Base-by-base conservation (phyloP, 495 filamentous ascomycete species). In the Pyrenula aspistea region DNA sequence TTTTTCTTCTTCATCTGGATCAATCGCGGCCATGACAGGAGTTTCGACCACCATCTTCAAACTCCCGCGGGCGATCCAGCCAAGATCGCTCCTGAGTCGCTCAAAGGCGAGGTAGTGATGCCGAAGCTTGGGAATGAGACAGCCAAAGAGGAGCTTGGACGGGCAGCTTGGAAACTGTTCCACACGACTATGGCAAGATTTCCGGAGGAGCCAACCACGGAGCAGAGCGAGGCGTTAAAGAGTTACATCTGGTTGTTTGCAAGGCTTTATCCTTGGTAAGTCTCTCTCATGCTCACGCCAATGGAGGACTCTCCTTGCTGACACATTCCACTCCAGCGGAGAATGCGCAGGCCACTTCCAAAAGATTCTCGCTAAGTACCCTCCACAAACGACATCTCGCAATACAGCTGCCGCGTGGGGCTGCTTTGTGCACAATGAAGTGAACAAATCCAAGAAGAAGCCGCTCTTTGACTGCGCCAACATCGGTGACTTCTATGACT, bases 131-230 rank as follows among this genome's bases (percentile, higher is more conserved):
- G 88, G 64, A 98, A 98, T 68, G 93, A 86, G 54, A 98, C 93
- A 0, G 77, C 82, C 25, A 98, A 92, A 72, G 91, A 88, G 53
- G 89, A 95, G 72, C 78, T 95, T 19, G 91, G 91, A 57, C 85
- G 88, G 61, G 84, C 90, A 23, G 83, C 87, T 21, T 95, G 89
- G 91, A 90, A 91, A 65, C 83, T 95, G 61, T 82, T 98, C 64
- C 93, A 98, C 71, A 98, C 94, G 1, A 93, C 89, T 68, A 89
- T 97, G 80, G 86, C 89, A 36, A 84, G 91, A 55, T 98, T 92
- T 71, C 94, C 93, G 48, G 87, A 91, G 61, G 78, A 85, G 55
- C 92, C 93, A 0, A 86, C 86, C 0, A 67, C 78, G 54, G 89
- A 95, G 60, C 91, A 98, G 65, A 85, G 86, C 56, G 78, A 86